phyloP scores from a whole-genome alignment of 805 yeast species.

The Zygoascus tannicola region DNA sequence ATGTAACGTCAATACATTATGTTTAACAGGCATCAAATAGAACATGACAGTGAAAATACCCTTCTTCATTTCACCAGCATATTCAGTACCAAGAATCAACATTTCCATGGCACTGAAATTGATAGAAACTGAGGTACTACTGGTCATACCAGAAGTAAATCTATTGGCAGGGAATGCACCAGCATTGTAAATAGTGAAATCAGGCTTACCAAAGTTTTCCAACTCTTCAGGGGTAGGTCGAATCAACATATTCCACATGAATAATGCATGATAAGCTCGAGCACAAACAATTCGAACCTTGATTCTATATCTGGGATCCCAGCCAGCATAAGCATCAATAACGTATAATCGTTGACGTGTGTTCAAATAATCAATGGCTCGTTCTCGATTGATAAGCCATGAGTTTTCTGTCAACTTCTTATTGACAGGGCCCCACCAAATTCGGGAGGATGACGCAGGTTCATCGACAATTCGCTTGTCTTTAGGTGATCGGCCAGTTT shows the following conservation, averaged over 20 bases:
- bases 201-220: conserved; percentile 88
- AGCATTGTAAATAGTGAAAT: conserved; percentile 95
- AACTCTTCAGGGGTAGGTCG: conserved; percentile 89
- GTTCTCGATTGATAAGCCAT: conserved; percentile 90
- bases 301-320: conserved; percentile 97
- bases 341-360: conserved; percentile 90
- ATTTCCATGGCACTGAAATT: conserved; percentile 97
- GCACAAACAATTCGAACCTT: conserved; percentile 95
- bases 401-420: conserved; percentile 88
- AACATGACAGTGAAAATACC: conserved; percentile 99
- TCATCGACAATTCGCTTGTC: conserved; percentile 98
- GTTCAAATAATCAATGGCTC: conserved; percentile 94
- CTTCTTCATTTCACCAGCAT: conserved; percentile 99
- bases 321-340: conserved; percentile 95
- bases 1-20: conserved; percentile 85
- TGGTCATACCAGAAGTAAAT: conserved; percentile 95
- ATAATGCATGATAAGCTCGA: conserved; percentile 95
- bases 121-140: conserved; percentile 89
- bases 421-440: conserved; percentile 99
- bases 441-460: conserved; percentile 66
- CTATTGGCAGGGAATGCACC: conserved; percentile 98
- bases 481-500: conserved; percentile 97
- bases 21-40: conserved; percentile 93
- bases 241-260: conserved; percentile 97
- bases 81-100: conserved; percentile 97